Base-by-base conservation (phyloP, 139 green algal species). In the Haematococcus sp. region DNA sequence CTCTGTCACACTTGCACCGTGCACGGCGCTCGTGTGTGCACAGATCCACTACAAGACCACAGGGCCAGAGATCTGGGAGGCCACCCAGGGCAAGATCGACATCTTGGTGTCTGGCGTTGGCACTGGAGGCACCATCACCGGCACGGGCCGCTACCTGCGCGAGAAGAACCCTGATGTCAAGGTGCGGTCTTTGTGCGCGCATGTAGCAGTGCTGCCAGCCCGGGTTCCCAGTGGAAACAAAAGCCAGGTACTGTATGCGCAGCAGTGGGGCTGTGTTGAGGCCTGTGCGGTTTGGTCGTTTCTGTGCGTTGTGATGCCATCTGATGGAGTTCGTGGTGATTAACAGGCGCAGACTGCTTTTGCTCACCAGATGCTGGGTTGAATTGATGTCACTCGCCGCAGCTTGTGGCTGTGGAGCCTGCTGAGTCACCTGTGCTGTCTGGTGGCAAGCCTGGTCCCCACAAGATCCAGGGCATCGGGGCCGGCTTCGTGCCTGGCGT, bases 381-480 rank as follows among this genome's bases (percentile, higher is more conserved):
- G n/a, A n/a, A n/a, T n/a, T 54, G 55, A 22, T 49, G 40, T 25
- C 66, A 4, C 9, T 25, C 32, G 22, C 25, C n/a, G 44, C 79
- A 87, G 69, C 73, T 94, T 1, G 73, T 94, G 27, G 92, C 90
- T 3, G 91, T 97, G 68, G 92, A 97, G 84, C 92, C 92, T 1
- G 70, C 75, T 11, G 92, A 96, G 86, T 90, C 76, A 49, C 80
- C 90, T 11, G 84, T 95, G 19, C 83, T 95, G 67, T 85, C 74
- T 13, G 89, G 91, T 33, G 89, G 90, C 71, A 86, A 82, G 68
- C 92, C 93, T 13, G 92, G 94, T 1, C 94, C 93, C 1, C 94
- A 98, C 87, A 98, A 98, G 83, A 98, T 98, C 77, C 94, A 98
- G 76, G 90, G 95, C 79, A 99, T 99, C 67, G 95, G 95, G 33